A percentile compares a stretch with the other conserved stretches of the same genome.
Conservation (phyloP, 1,139 yeast genomes). For the Nakaseomyces kungkrabaensis region DNA sequence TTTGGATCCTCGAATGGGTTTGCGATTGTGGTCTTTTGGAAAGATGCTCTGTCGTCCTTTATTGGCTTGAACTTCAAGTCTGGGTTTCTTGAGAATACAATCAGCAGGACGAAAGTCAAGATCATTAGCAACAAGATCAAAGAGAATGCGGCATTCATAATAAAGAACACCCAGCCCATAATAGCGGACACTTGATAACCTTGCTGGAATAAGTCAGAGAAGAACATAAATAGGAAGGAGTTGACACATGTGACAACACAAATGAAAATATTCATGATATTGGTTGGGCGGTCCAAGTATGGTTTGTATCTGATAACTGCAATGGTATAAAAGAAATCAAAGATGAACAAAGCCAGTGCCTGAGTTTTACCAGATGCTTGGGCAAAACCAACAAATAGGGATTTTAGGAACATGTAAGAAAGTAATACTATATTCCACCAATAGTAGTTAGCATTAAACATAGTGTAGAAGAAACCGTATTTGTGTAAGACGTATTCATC, state of each 20-base stretch:
- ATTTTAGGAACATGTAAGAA: slow-evolving; percentile 45
- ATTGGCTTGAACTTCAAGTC: slow-evolving; percentile 80
- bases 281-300: slow-evolving; percentile 61
- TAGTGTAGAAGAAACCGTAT: slow-evolving; percentile 69
- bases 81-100: slow-evolving; percentile 60
- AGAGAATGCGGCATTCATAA: slow-evolving; percentile 67
- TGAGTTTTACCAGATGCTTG: slow-evolving; percentile 64
- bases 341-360: slow-evolving; percentile 50
- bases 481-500: slow-evolving; percentile 51
- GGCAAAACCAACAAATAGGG: slow-evolving; percentile 54
- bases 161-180: slow-evolving; percentile 72
- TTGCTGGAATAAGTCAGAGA: slow-evolving; percentile 61
- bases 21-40: slow-evolving; percentile 38
- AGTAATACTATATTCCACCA: slow-evolving; percentile 63
- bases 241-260: slow-evolving; percentile 55
- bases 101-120: slow-evolving; percentile 45
- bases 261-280: slow-evolving; percentile 52
- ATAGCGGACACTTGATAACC: slow-evolving; percentile 56
- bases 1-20: slow-evolving; percentile 34
- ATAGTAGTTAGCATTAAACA: slow-evolving; percentile 63
- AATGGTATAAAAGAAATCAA: slow-evolving; percentile 53
- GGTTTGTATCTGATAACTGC: slow-evolving; percentile 50
- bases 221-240: slow-evolving; percentile 63
- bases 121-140: slow-evolving; percentile 51
- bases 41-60: slow-evolving; percentile 69